Evolutionary conservation across 164 flowering plant genomes (phyloP), one percentile per base, ranked within the genome.

Genomic region (grape (Vitis vinifera)): DNA sequence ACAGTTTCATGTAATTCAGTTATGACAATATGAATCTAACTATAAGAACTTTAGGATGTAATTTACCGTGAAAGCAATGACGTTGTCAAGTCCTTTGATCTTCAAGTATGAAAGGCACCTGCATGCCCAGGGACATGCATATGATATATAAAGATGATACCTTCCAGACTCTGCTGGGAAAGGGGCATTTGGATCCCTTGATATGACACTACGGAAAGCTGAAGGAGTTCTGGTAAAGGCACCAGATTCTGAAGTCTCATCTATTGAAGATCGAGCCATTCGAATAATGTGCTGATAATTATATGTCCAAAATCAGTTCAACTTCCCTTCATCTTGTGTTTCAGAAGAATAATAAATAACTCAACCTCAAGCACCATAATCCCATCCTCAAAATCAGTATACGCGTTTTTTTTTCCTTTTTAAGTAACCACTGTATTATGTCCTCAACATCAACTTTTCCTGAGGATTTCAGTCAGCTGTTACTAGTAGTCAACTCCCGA

Each of bases 61-160:
- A 23, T 60, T 66, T 85, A 89, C 94, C 73, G 91, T 71, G 77
- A 81, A 77, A 80, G 80, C 76, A 70, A 90, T 86, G 30, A 87
- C 89, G 59, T 79, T 84, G 13, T 86, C 87, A 51, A 90, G 91
- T 53, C 91, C 91, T 79, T 90, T 90, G 60, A 88, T 68, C 67
- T 83, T 81, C 76, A 88, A 63, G 63, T 71, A 85, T 11, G 92
- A 76, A 71, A 88, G 80, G 76, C 94, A 90, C 74, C 94, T 84
- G n/a, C 84, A 82, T 56, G 94, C 94, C 94, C 94, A 90, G 15
- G 92, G 94, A 61, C 92, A 90, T 11, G 92, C 94, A 75, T 86
- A 88, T 8, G 92, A 88, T 68, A 88, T 75, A 51, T 90, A 90
- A 47, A 90, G 73, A 77, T 90, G 94, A 72, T 90, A 90, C 81